Base-by-base conservation (phyloP, 208 protist genomes). In the Trypanosoma congolense region DNA sequence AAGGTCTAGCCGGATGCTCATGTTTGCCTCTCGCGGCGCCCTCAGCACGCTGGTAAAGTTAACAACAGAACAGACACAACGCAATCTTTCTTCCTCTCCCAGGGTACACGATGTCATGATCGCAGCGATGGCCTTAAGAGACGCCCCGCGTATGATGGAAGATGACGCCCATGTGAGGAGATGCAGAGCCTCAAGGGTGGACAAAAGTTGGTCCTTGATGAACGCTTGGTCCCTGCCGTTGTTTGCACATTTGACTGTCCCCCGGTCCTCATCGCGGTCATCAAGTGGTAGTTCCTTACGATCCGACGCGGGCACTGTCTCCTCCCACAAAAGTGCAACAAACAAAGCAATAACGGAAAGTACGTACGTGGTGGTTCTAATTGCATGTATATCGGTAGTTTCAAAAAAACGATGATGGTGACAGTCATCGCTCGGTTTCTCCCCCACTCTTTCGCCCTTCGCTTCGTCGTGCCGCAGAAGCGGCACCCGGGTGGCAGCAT, bases 1-100 rank as follows among this genome's bases (percentile, higher is more conserved):
- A 50, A 63, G 36, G 61, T 92, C 79, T 21, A 92, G 71, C 18
- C 76, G 74, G 42, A 85, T 61, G 31, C 86, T 73, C 3, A 70
- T 77, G 65, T 78, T 84, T 4, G 42, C 63, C 56, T 92, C 84
- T 21, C 47, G 57, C 0, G 70, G 65, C 40, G 56, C 25, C 47
- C 18, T 12, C 65, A 57, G 65, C 51, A 61, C 25, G 73, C 48
- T 6, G 58, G 67, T 38, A 25, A 28, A 44, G 6, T 43, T 29
- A 26, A 46, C 59, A 80, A 78, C 64, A 70, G 50, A n/a, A 31
- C 59, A 59, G 2, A 79, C 74, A 44, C 72, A 88, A 42, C n/a
- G 61, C 8, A 56, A 28, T 22, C 73, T 65, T 19, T 61, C 73
- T 4, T 38, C 55, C 40, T 70, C 49, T 25, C 65, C 65, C 6